These are phyloP conservation scores for Heliosperma pusillum DNA, from an alignment of 148 eudicot species.

Conservation along the genomic window DNA sequence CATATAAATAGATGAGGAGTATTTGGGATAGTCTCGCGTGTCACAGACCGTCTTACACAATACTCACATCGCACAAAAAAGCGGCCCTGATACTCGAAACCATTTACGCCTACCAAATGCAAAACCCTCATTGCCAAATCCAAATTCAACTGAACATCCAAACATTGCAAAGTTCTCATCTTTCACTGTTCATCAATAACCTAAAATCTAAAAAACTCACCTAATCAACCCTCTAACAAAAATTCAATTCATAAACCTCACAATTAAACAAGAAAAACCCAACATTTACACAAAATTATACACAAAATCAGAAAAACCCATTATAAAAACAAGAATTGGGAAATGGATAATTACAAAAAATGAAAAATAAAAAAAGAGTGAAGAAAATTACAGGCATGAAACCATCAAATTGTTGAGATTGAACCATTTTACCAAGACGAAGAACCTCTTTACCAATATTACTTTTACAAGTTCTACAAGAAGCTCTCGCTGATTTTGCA, in stretches of 20 bases:
- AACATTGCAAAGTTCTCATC: not conserved
- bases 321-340: not conserved
- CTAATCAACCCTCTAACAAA: not conserved
- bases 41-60: not conserved
- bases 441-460: slow-evolving; percentile 68
- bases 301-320: slow-evolving; percentile 14
- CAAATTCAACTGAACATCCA: not conserved
- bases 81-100: not conserved
- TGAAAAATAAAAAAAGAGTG: not conserved
- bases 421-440: slow-evolving; percentile 93
- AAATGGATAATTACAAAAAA: not conserved
- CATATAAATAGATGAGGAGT: not conserved
- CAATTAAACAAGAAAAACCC: not conserved
- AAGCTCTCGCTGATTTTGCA: slow-evolving; percentile 85
- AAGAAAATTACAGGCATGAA: slow-evolving; percentile 75
- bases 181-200: not conserved
- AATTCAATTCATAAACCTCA: not conserved
- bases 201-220: not conserved
- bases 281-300: not conserved
- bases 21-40: not conserved
- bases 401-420: slow-evolving; percentile 85
- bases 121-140: not conserved
- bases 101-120: not conserved
- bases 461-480: slow-evolving; percentile 78
- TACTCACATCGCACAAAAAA: not conserved